Evolutionary conservation across 2,329 filamentous ascomycete genomes (phyloP).

Genomic region (Alternaria solani): DNA sequence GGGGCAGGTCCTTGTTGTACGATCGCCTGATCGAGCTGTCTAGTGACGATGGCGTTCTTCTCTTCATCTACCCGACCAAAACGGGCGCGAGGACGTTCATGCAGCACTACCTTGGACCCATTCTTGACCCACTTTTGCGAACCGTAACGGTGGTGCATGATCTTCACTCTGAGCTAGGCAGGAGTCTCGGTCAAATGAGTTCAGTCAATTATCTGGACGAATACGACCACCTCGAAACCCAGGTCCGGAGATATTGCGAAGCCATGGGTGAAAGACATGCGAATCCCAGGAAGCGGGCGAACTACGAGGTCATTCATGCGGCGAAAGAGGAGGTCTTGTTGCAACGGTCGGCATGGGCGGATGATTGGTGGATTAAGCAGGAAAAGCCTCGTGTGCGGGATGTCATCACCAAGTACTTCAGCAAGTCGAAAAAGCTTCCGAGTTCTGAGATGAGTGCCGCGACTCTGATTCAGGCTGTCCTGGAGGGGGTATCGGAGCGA

Average conservation of each 20-base stretch:
- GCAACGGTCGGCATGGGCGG: slow-evolving; percentile 63
- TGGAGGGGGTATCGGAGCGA: slow-evolving; percentile 64
- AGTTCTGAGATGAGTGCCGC: slow-evolving; percentile 60
- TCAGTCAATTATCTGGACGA: slow-evolving; percentile 63
- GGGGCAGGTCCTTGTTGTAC: slow-evolving; percentile 63
- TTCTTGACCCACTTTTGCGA: slow-evolving; percentile 68
- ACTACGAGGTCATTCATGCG: slow-evolving; percentile 59
- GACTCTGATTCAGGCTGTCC: slow-evolving; percentile 65
- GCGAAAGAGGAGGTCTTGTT: slow-evolving; percentile 61
- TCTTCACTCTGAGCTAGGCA: slow-evolving; percentile 65
- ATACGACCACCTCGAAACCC: slow-evolving; percentile 59
- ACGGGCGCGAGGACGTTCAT: slow-evolving; percentile 66
- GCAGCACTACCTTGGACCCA: slow-evolving; percentile 66
- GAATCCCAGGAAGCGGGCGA: slow-evolving; percentile 42
- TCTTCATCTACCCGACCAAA: slow-evolving; percentile 70
- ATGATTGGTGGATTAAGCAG: slow-evolving; percentile 71
- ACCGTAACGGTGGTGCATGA: slow-evolving; percentile 66
- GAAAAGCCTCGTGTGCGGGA: slow-evolving; percentile 67
- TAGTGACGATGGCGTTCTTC: slow-evolving; percentile 62
- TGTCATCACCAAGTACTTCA: slow-evolving; percentile 56
- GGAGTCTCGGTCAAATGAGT: slow-evolving; percentile 62
- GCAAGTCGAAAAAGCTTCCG: slow-evolving; percentile 54
- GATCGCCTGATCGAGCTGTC: slow-evolving; percentile 69
- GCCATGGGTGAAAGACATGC: slow-evolving; percentile 38
- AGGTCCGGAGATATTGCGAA: slow-evolving; percentile 41